A percentile compares a stretch with the other conserved stretches of the same genome.
phyloP scores from a whole-genome alignment of 108 stramenopile genomes.

The Schizochytrium sp. region DNA sequence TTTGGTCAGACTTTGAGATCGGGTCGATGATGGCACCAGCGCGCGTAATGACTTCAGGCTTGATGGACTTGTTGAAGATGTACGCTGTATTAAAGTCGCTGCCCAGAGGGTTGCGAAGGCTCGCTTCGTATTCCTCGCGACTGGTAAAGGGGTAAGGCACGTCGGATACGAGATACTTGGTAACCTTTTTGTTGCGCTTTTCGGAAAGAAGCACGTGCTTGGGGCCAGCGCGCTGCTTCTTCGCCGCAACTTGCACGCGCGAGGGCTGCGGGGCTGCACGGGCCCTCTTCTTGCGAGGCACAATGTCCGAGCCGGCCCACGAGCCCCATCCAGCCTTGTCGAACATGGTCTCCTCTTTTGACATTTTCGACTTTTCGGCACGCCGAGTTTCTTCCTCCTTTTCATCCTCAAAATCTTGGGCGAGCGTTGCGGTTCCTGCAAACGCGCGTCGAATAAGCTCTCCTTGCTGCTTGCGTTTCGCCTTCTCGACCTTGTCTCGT shows the following conservation, averaged over 20 bases:
- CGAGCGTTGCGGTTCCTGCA: slow-evolving; percentile 66
- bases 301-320: slow-evolving; percentile 75
- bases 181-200: slow-evolving; percentile 74
- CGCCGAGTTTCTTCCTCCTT: slow-evolving; percentile 76
- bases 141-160: slow-evolving; percentile 90
- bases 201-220: slow-evolving; percentile 82
- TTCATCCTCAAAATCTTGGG: slow-evolving; percentile 77
- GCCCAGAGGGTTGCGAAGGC: slow-evolving; percentile 82
- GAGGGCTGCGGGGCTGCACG: not conserved
- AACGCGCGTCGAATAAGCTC: slow-evolving; percentile 83
- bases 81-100: slow-evolving; percentile 79
- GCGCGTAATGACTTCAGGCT: slow-evolving; percentile 74
- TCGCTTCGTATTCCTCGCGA: slow-evolving; percentile 85
- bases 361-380: slow-evolving; percentile 50
- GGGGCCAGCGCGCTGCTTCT: slow-evolving; percentile 65
- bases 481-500: not conserved
- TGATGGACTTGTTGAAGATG: slow-evolving; percentile 50
- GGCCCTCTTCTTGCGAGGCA: slow-evolving; percentile 50
- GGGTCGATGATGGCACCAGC: slow-evolving; percentile 87
- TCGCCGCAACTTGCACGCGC: not conserved
- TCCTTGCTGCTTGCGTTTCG: slow-evolving; percentile 52
- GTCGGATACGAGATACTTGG: slow-evolving; percentile 69
- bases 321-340: slow-evolving; percentile 70
- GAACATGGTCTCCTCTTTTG: slow-evolving; percentile 31
- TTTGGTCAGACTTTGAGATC: slow-evolving; percentile 51